These are phyloP conservation scores for Ascomycota sp. DNA, from an alignment of 2,329 filamentous ascomycete species.

Conservation along the genomic window DNA sequence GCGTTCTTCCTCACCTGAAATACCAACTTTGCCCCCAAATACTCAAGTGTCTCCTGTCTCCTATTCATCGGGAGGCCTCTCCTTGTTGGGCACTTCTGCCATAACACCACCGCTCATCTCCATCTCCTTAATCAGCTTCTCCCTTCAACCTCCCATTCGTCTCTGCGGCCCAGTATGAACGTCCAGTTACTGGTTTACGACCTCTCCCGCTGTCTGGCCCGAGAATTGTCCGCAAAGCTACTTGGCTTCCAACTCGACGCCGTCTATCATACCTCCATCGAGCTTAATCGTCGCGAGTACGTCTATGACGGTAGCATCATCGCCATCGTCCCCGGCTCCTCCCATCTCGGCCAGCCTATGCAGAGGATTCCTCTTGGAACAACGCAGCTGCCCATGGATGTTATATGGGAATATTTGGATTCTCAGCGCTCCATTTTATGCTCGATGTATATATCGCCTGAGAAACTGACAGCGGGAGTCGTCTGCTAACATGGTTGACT, in stretches of 20 bases:
- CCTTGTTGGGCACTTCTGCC: no score
- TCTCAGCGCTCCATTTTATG: slow-evolving; percentile 62
- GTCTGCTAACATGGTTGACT: neutral
- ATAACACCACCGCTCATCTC: neutral
- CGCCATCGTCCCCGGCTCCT: slow-evolving; percentile 57
- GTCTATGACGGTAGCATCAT: slow-evolving; percentile 80
- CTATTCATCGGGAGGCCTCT: no score
- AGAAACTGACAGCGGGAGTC: neutral
- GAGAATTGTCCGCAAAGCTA: slow-evolving; percentile 30
- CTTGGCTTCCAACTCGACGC: slow-evolving; percentile 56
- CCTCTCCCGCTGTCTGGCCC: slow-evolving; percentile 41
- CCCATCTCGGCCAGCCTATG: slow-evolving; percentile 72
- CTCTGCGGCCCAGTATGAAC: slow-evolving; percentile 40
- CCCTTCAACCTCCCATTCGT: neutral
- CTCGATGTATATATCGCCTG: slow-evolving; percentile 32
- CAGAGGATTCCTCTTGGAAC: slow-evolving; percentile 53
- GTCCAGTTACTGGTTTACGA: slow-evolving; percentile 64
- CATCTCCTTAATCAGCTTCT: neutral
- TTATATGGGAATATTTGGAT: slow-evolving; percentile 73
- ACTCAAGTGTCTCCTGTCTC: no score
- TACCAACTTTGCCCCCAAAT: no score
- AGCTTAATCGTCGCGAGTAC: slow-evolving; percentile 71
- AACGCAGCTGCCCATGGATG: slow-evolving; percentile 59
- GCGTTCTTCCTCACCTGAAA: no score
- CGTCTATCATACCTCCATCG: slow-evolving; percentile 84